Percentiles rank a stretch among this genome's conserved stretches.
These are phyloP conservation scores for Phaeoacremonium minimum DNA, from an alignment of 2,329 filamentous ascomycete genomes.

Conservation along the genomic window DNA sequence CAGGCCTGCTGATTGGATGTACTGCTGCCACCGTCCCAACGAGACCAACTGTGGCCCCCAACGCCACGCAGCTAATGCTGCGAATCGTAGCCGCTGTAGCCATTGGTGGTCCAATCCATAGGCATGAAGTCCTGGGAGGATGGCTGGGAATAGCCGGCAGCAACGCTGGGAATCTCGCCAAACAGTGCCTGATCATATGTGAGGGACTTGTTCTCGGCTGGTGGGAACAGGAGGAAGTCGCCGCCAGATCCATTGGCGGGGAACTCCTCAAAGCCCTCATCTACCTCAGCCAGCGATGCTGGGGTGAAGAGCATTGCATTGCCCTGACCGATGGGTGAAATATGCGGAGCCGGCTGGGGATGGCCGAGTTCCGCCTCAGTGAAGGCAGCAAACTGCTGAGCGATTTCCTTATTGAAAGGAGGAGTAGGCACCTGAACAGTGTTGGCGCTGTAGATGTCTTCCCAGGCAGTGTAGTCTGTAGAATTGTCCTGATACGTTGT, in stretches of 20 bases:
- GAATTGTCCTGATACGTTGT: conserved; percentile 57
- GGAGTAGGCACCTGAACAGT: conserved; percentile 23
- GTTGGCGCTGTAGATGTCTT: conserved; percentile 57
- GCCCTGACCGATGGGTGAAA: conserved; percentile 65
- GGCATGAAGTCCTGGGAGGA: conserved; percentile 47
- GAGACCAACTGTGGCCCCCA: conserved; percentile 1
- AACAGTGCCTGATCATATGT: conserved; percentile 33
- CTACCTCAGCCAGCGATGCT: conserved; percentile 54
- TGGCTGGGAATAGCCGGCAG: conserved; percentile 46
- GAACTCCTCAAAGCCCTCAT: conserved; percentile 62
- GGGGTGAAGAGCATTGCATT: conserved; percentile 68
- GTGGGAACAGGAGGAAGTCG: conserved; percentile 63
- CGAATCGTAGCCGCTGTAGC: conserved; percentile 25
- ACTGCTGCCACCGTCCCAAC: conserved; percentile 1
- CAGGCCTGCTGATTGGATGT: neutral
- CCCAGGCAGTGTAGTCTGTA: conserved; percentile 57
- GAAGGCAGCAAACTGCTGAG: conserved; percentile 35
- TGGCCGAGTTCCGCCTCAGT: conserved; percentile 31
- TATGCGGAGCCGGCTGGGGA: conserved; percentile 42
- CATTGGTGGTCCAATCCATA: conserved; percentile 35
- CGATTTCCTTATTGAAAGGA: conserved; percentile 45
- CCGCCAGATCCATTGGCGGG: conserved; percentile 33
- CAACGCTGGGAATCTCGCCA: conserved; percentile 48
- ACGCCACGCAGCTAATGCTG: conserved; percentile 15
- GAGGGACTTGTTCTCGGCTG: conserved; percentile 31